Base-by-base conservation (phyloP, 768 basidiomycete genomes). In the Tricholoma furcatifolium region DNA sequence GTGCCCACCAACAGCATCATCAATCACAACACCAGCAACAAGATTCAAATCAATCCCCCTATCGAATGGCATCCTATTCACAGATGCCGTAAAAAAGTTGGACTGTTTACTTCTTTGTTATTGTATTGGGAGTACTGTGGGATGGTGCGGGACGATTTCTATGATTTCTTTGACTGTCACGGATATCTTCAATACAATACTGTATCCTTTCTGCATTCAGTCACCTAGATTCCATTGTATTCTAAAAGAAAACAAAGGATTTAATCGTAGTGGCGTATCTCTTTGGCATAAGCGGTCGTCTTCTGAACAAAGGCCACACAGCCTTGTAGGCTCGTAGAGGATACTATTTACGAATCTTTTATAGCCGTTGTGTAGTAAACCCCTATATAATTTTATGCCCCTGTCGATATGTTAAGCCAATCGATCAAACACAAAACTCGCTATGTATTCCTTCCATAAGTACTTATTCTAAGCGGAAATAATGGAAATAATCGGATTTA, bases 41-140 rank as follows among this genome's bases (percentile, higher is more conserved):
- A 41, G 46, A 34, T 34, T 42, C 36, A 2, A 70, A 72, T 34
- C 62, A 66, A 49, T 67, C 58, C 49, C 53, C 60, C 41, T 62
- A 74, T 67, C 65, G 66, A 61, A 60, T 70, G 61, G 61, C 70
- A 66, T n/a, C 46, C 23, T 77, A 74, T 73, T 51, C 80, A 80
- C 65, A 76, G 75, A 64, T 78, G 55, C 68, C 79, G 61, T 80
- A 70, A 76, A 65, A 58, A 59, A 53, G 57, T 50, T 39, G 41
- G 32, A 50, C 24, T 34, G 23, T 34, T 54, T 35, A 31, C 46
- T 55, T 39, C 52, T 23, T 21, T 15, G 32, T 27, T 17, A 32
- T 47, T 27, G 14, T 40, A 27, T 51, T 36, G 38, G 38, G 52
- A 60, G 47, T 60, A 56, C 43, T 55, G 44, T 46, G 54, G 53